Conservation (phyloP, 768 basidiomycete genomes). For the Rickenella mellea region DNA sequence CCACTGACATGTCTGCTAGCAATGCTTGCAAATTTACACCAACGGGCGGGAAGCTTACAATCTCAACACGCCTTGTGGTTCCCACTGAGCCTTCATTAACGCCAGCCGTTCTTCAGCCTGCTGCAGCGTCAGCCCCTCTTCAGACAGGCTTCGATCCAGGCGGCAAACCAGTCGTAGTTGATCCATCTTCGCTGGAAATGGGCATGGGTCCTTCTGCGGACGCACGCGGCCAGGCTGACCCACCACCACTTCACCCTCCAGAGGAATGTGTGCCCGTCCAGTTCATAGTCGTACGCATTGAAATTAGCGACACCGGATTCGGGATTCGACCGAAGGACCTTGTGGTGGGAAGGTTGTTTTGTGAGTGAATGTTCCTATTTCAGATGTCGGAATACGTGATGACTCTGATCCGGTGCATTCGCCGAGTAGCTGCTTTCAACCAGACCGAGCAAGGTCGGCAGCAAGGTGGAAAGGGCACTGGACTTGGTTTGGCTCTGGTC, state of each 20-base stretch:
- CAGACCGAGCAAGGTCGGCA: constrained; percentile 28
- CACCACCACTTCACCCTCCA: constrained; percentile 39
- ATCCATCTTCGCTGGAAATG: not conserved
- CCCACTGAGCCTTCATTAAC: constrained; percentile 8
- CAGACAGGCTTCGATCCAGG: constrained; percentile 6
- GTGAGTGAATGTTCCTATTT: constrained; percentile 20
- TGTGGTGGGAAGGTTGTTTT: constrained; percentile 16
- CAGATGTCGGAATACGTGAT: constrained; percentile 5
- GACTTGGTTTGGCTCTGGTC: constrained; percentile 34
- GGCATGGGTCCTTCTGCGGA: constrained; percentile 14
- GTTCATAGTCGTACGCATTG: constrained; percentile 8
- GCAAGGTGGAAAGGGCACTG: constrained; percentile 31
- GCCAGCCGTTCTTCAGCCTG: constrained; percentile 11
- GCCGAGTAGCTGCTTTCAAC: too few species aligned
- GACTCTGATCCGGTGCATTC: not conserved
- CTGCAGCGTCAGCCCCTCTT: constrained; percentile 11
- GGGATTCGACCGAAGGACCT: constrained; percentile 16
- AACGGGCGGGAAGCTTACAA: constrained; percentile 10
- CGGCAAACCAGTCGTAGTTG: too few species aligned
- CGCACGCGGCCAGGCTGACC: constrained; percentile 29
- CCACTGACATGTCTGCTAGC: too few species aligned
- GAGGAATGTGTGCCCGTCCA: too few species aligned
- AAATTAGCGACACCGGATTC: constrained; percentile 3
- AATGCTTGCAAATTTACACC: constrained; percentile 24
- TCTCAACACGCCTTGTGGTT: constrained; percentile 7